These are phyloP conservation scores for Pecoramyces ruminantium DNA, from an alignment of 192 early-diverging fungal species.

Conservation along the genomic window DNA sequence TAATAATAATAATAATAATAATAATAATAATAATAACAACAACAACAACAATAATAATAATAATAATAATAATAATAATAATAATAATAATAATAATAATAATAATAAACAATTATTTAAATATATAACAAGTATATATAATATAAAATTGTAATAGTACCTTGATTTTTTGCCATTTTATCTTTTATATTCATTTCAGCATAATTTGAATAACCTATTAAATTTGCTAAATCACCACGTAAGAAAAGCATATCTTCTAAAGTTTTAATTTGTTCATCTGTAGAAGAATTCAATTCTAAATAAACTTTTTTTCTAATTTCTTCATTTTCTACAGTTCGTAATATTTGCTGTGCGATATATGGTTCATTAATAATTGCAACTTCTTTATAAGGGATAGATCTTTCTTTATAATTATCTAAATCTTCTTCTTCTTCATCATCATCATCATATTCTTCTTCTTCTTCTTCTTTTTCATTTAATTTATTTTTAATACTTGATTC, in stretches of 20 bases:
- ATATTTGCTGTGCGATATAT: conserved; percentile 35
- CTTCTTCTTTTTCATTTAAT: neutral
- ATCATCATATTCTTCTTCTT: neutral
- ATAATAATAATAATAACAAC: too few relatives aligned
- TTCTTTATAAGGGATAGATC: conserved; percentile 16
- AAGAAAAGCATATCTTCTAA: conserved; percentile 60
- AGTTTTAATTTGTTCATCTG: conserved; percentile 33
- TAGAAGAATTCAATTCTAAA: conserved; percentile 53
- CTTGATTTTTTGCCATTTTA: conserved; percentile 80
- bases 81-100: neutral
- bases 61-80: too few relatives aligned
- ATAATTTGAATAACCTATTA: conserved; percentile 68
- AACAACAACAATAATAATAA: too few relatives aligned
- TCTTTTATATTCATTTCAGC: conserved; percentile 69
- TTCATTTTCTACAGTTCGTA: conserved; percentile 44
- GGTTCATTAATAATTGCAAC: conserved; percentile 37
- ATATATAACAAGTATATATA: too few relatives aligned
- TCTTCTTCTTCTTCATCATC: neutral
- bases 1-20: too few relatives aligned
- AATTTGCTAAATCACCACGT: conserved; percentile 50
- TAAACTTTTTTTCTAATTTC: conserved; percentile 54
- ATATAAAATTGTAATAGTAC: too few relatives aligned
- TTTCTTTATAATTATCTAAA: neutral
- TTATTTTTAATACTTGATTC: neutral
- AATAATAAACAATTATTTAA: too few relatives aligned